Evolutionary conservation across 225 moss, liverwort and hornwort species (phyloP).

Genomic region (Sphagnum tenellum): DNA sequence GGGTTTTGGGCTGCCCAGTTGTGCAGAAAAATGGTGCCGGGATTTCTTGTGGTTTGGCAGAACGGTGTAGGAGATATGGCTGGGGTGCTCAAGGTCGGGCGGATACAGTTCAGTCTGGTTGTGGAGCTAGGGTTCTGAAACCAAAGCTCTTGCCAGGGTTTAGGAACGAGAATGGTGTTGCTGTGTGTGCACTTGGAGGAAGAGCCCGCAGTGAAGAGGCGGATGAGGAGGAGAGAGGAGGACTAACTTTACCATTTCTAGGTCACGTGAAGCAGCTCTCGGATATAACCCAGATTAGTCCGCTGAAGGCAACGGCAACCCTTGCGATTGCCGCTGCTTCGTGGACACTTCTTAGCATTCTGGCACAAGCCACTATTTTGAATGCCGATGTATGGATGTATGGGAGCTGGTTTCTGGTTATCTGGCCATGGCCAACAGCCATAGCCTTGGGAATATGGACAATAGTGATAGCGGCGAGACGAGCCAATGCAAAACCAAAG

Average conservation of each 20-base stretch:
- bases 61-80: too few species aligned
- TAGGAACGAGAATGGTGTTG: too few species aligned
- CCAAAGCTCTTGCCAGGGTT: too few species aligned
- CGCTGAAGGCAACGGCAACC: slow-evolving; percentile 53
- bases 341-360: slow-evolving; percentile 25
- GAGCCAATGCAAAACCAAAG: slow-evolving; percentile 46
- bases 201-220: slow-evolving; percentile 15
- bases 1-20: too few species aligned
- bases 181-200: slow-evolving; percentile 3
- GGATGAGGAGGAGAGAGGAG: slow-evolving; percentile 11
- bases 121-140: too few species aligned
- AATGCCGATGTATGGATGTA: slow-evolving; percentile 66
- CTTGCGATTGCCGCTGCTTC: slow-evolving; percentile 33
- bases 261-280: slow-evolving; percentile 19
- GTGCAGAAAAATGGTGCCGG: too few species aligned
- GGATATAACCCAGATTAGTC: slow-evolving; percentile 28
- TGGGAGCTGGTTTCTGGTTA: slow-evolving; percentile 62
- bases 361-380: slow-evolving; percentile 32
- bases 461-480: slow-evolving; percentile 33
- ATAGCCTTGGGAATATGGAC: slow-evolving; percentile 49
- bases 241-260: slow-evolving; percentile 18
- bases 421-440: slow-evolving; percentile 86
- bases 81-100: too few species aligned
- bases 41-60: too few species aligned
- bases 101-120: too few species aligned